phyloP scores from a whole-genome alignment of 352 stramenopile genomes.

The Pythium angustatum region DNA sequence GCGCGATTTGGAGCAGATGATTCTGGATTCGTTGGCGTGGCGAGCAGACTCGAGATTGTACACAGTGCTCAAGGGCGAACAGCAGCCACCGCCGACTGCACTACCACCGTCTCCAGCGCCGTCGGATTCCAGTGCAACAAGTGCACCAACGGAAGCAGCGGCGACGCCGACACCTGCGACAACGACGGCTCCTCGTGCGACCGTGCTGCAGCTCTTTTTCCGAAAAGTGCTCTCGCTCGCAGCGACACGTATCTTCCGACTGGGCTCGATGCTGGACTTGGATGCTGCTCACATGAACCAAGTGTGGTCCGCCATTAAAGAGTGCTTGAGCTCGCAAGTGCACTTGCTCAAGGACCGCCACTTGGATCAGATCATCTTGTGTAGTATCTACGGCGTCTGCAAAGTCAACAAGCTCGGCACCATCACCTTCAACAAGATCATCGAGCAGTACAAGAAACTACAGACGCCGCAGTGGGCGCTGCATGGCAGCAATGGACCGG shows the following conservation, averaged over 20 bases:
- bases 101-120: neutral
- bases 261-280: constrained; percentile 69
- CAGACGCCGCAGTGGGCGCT: constrained; percentile 39
- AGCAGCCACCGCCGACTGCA: constrained; percentile 5
- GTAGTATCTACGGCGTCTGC: constrained; percentile 83
- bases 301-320: constrained; percentile 85
- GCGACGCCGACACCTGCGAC: constrained; percentile 1
- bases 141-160: neutral
- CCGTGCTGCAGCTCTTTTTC: constrained; percentile 83
- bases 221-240: constrained; percentile 85
- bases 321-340: constrained; percentile 68
- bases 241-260: constrained; percentile 74
- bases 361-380: constrained; percentile 81
- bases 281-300: constrained; percentile 81
- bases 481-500: constrained; percentile 20
- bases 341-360: constrained; percentile 72
- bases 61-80: constrained; percentile 47
- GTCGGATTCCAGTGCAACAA: constrained; percentile 14
- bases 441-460: constrained; percentile 77
- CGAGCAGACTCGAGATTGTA: constrained; percentile 72
- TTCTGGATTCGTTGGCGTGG: constrained; percentile 80
- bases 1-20: constrained; percentile 82
- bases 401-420: constrained; percentile 79
- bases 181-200: constrained; percentile 26
- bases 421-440: constrained; percentile 77